Percentiles rank a stretch among this genome's conserved stretches.
Evolutionary conservation across 2,329 filamentous ascomycete species (phyloP).

Genomic region (Raffaelea deltoideospora): DNA sequence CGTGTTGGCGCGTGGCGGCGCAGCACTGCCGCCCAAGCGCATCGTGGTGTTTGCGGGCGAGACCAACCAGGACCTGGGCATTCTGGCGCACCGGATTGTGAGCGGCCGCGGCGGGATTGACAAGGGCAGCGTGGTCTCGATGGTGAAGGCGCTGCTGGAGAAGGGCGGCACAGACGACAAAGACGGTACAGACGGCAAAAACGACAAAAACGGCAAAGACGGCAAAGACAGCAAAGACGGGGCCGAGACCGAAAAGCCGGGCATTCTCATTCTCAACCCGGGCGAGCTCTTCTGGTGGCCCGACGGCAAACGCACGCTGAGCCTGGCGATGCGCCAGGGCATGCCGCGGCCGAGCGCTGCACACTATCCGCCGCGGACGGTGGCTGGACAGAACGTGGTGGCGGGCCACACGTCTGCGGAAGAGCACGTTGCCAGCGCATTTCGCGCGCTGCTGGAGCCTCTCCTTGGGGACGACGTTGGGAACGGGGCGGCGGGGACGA

Average conservation of each 20-base stretch:
- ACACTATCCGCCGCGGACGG: constrained; percentile 32
- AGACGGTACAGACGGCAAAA: not conserved
- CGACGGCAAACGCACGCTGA: constrained; percentile 43
- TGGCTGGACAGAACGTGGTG: constrained; percentile 43
- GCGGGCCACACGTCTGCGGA: constrained; percentile 38
- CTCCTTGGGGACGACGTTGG: constrained; percentile 11
- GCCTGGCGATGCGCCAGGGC: constrained; percentile 36
- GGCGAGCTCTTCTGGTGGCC: constrained; percentile 69
- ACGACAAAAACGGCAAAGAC: constrained; percentile 11
- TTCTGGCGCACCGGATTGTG: constrained; percentile 56
- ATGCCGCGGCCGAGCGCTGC: constrained; percentile 49
- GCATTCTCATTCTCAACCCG: constrained; percentile 61
- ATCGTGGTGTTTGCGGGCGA: constrained; percentile 66
- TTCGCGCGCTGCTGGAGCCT: constrained; percentile 43
- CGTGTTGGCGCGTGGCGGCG: constrained; percentile 31
- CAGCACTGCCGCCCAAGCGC: too few relatives aligned
- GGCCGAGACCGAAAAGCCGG: constrained; percentile 22
- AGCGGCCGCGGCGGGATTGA: constrained; percentile 50
- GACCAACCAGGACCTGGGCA: constrained; percentile 52
- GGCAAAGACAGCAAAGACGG: constrained; percentile 9
- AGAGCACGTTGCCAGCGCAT: constrained; percentile 52
- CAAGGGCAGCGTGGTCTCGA: constrained; percentile 52
- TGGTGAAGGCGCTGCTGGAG: constrained; percentile 33
- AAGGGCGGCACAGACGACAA: not conserved
- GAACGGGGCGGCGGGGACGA: constrained; percentile 17